A percentile compares a stretch with the other conserved stretches of the same genome.
Conservation (phyloP, 108 stramenopile genomes). For the Stephanodiscus minutulus region DNA sequence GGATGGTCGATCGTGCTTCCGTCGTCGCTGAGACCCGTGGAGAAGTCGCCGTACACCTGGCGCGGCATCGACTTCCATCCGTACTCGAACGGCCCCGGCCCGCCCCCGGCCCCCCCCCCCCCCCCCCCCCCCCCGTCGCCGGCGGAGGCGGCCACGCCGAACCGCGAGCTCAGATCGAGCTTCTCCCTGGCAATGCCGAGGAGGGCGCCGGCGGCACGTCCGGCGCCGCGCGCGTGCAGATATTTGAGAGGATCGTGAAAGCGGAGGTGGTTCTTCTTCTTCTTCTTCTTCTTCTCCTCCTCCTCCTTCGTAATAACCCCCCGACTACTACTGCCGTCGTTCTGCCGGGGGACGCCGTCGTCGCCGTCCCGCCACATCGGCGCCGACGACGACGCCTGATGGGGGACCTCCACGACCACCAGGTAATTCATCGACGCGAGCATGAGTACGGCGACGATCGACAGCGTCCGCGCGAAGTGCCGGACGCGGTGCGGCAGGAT, state of each 20-base stretch:
- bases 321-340: no score
- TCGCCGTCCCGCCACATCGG: background rate
- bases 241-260: conserved; percentile 24
- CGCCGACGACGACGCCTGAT: background rate
- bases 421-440: conserved; percentile 44
- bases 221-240: conserved; percentile 9
- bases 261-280: conserved; percentile 11
- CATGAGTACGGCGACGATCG: conserved; percentile 26
- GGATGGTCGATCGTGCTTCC: conserved; percentile 13
- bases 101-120: background rate
- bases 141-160: no score
- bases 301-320: no score
- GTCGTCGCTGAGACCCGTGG: conserved; percentile 28
- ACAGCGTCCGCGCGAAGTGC: conserved; percentile 34
- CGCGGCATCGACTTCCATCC: conserved; percentile 52
- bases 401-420: conserved; percentile 22
- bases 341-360: background rate
- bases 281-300: background rate
- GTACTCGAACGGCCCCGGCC: conserved; percentile 19
- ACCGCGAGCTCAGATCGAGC: conserved; percentile 14
- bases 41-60: conserved; percentile 37
- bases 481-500: conserved; percentile 28
- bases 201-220: background rate
- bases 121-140: background rate
- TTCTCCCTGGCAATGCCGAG: conserved; percentile 24